phyloP scores from a whole-genome alignment of 371 early-diverging fungal species.

The Lichtheimia ornata region DNA sequence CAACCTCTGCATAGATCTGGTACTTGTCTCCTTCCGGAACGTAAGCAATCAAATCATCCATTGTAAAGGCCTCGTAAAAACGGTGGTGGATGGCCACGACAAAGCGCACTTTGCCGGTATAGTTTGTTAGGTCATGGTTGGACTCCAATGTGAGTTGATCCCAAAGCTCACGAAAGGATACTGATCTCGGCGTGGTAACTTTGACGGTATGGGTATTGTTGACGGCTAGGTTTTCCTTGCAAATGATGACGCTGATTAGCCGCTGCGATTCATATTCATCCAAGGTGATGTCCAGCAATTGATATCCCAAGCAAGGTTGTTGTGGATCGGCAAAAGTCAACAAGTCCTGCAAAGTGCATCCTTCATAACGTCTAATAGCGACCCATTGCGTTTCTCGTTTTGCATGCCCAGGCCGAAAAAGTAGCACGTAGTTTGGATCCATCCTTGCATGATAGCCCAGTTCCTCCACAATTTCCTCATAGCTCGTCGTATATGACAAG shows the following conservation, averaged over 20 bases:
- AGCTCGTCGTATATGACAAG: conserved; percentile 25
- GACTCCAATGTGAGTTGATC: no score
- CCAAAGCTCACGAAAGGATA: no score
- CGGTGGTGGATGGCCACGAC: conserved; percentile 28
- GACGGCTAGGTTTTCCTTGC: conserved; percentile 54
- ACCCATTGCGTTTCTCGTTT: conserved; percentile 17
- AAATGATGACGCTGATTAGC: conserved; percentile 54
- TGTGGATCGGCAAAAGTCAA: neutral
- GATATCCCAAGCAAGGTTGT: conserved; percentile 63
- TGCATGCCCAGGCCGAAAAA: conserved; percentile 12
- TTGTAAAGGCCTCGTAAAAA: conserved; percentile 15
- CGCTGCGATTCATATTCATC: conserved; percentile 83
- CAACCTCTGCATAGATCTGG: conserved; percentile 26
- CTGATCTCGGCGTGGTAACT: conserved; percentile 43
- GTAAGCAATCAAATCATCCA: conserved; percentile 16
- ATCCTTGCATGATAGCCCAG: conserved; percentile 18
- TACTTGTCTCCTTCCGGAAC: conserved; percentile 13
- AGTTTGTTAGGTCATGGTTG: no score
- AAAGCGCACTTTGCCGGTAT: conserved; percentile 18
- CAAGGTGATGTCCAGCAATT: conserved; percentile 80
- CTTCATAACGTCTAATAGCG: conserved; percentile 24
- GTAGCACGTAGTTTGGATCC: conserved; percentile 37
- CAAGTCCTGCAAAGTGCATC: conserved; percentile 21
- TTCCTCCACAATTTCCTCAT: conserved; percentile 21
- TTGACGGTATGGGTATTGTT: conserved; percentile 50